Evolutionary conservation across 129 eudicot genomes (phyloP).

Genomic region (Sambucus nigra): DNA sequence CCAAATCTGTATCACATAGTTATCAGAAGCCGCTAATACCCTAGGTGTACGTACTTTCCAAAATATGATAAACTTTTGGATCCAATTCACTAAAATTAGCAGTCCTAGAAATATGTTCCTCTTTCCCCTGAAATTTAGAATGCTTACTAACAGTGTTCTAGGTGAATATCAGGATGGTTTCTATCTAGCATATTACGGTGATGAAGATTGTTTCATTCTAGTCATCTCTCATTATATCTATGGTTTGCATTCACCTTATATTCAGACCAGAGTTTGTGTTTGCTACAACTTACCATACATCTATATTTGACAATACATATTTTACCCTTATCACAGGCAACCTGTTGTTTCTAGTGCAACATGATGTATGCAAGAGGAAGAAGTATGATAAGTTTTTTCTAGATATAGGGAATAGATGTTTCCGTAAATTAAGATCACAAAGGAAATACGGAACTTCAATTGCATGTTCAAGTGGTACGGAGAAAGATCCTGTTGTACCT

Average conservation of each 20-base stretch:
- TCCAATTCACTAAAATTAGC: neutral
- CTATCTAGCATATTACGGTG: too few relatives aligned
- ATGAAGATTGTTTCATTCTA: too few relatives aligned
- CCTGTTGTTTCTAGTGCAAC: neutral
- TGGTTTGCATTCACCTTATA: neutral
- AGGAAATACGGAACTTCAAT: constrained; percentile 14
- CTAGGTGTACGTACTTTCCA: neutral
- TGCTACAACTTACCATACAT: neutral
- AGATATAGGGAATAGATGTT: constrained; percentile 7
- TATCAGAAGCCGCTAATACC: neutral
- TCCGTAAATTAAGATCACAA: constrained; percentile 9
- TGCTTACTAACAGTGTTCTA: too few relatives aligned
- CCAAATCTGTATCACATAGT: too few relatives aligned
- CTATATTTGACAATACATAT: neutral
- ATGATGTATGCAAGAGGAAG: constrained; percentile 13
- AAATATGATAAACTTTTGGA: neutral
- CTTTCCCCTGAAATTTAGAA: neutral
- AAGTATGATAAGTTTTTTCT: constrained; percentile 2
- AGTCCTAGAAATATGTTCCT: neutral
- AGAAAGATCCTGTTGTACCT: constrained; percentile 13
- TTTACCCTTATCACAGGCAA: neutral
- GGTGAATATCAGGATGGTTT: too few relatives aligned
- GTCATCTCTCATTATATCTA: too few relatives aligned
- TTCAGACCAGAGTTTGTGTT: neutral
- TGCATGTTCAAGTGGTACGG: constrained; percentile 34